phyloP scores from a whole-genome alignment of 2,329 filamentous ascomycete genomes.

The Pyrenophora teres region DNA sequence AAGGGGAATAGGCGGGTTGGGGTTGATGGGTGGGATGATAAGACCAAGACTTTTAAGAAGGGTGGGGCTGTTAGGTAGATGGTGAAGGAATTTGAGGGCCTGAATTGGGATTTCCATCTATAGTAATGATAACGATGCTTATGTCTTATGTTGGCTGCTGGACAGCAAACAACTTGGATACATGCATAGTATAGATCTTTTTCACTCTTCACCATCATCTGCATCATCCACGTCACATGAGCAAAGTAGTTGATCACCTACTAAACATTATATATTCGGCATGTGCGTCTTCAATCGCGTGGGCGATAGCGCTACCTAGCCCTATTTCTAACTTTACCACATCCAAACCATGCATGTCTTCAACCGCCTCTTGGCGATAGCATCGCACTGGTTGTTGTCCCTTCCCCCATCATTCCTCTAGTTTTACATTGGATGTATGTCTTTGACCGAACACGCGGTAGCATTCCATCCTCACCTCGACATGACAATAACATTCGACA shows the following conservation, averaged over 20 bases:
- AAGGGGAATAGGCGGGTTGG: constrained; percentile 49
- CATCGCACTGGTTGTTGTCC: constrained; percentile 8
- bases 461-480: constrained; percentile 23
- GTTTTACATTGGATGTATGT: constrained; percentile 21
- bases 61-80: constrained; percentile 61
- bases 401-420: background rate
- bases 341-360: constrained; percentile 19
- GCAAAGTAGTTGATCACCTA: background rate
- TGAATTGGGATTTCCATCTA: no score
- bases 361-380: constrained; percentile 17
- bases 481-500: background rate
- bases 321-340: background rate
- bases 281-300: constrained; percentile 9
- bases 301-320: constrained; percentile 10
- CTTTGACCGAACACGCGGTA: constrained; percentile 34
- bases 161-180: background rate
- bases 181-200: background rate
- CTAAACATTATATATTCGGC: constrained; percentile 9
- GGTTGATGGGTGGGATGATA: constrained; percentile 43
- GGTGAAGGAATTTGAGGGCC: background rate
- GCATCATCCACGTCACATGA: background rate
- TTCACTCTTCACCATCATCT: background rate
- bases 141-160: background rate
- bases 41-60: constrained; percentile 56
- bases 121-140: background rate